A percentile compares a stretch with the other conserved stretches of the same genome.
Evolutionary conservation across 805 yeast genomes (phyloP).

Genomic region (Isabelozyma gotoi): DNA sequence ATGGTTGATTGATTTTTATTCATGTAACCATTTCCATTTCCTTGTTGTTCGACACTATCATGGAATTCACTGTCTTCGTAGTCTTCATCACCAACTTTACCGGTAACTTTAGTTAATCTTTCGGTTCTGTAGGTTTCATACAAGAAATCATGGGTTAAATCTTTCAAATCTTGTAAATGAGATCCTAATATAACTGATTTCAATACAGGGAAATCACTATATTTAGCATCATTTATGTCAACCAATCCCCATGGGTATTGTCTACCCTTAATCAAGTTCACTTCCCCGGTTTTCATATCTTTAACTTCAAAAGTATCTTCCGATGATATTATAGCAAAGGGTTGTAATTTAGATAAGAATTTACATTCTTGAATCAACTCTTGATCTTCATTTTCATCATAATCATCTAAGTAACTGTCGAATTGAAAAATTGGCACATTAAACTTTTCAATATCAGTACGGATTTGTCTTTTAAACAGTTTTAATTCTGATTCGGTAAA

Average conservation of each 20-base stretch:
- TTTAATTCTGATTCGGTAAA: constrained; percentile 65
- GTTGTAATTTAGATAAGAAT: constrained; percentile 62
- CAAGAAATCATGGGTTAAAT: constrained; percentile 70
- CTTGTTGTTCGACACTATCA: constrained; percentile 19
- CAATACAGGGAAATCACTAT: constrained; percentile 55
- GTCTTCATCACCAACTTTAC: constrained; percentile 17
- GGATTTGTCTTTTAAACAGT: constrained; percentile 58
- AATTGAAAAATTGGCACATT: constrained; percentile 80
- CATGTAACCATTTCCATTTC: neutral
- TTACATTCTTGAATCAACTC: constrained; percentile 71
- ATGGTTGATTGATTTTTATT: constrained; percentile 14
- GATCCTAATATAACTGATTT: constrained; percentile 76
- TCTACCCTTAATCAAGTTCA: constrained; percentile 52
- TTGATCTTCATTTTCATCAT: constrained; percentile 73
- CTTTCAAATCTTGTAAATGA: constrained; percentile 81
- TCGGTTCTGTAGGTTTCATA: constrained; percentile 83
- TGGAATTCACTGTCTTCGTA: constrained; percentile 24
- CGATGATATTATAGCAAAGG: constrained; percentile 71
- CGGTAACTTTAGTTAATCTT: constrained; percentile 61
- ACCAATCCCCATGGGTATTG: constrained; percentile 76
- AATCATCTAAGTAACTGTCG: constrained; percentile 45
- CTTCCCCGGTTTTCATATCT: constrained; percentile 44
- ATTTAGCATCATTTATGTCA: constrained; percentile 52
- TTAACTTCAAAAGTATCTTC: constrained; percentile 52
- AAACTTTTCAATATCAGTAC: constrained; percentile 61